Evolutionary conservation across 2,329 filamentous ascomycete species (phyloP), one percentile per base, ranked within the genome.

Genomic region (Aspergillus sp.): DNA sequence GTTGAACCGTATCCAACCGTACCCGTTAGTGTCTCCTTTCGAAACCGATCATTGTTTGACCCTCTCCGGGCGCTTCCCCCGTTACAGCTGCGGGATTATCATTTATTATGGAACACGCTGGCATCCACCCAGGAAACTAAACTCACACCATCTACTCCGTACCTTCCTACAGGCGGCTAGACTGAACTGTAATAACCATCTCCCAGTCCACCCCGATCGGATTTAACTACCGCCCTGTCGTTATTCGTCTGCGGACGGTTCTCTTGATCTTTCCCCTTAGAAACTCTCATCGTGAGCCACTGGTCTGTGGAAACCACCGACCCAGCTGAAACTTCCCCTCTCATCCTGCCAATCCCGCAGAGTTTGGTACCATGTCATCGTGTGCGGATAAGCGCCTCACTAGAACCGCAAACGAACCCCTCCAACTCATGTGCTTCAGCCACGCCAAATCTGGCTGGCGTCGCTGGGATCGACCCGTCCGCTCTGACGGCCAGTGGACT

Each of bases 351-450:
- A 38, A 34, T 23, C 17, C 3, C 14, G 11, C 47, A 49, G 44
- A 49, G 38, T 49, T 53, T 43, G 59, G 54, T 58, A 60, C 51
- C 58, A 57, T 59, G 58, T 60, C 56, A 54, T 19, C 34, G 21
- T 36, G 40, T 36, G 16, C 51, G 53, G 43, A 47, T 61, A 61
- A 54, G 55, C 57, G 57, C 58, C 48, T 36, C 47, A 53, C 48
- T 40, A 48, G 20, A 34, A 40, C 36, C 52, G 20, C 47, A 36
- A 7, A 10, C 47, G n/a, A 45, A 4, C 16, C 32, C 7, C 23
- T 29, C 38, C 47, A 23, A 17, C 23, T 32, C 21, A 49, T n/a
- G 36, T 25, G 46, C 16, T 41, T 14, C 23, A 10, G 14, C 23
- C 34, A 38, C 34, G 34, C 34, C 14, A n/a, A n/a, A n/a, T n/a